phyloP scores from a whole-genome alignment of 176 grass and related monocot genomes.

The Zizania latifolia region DNA sequence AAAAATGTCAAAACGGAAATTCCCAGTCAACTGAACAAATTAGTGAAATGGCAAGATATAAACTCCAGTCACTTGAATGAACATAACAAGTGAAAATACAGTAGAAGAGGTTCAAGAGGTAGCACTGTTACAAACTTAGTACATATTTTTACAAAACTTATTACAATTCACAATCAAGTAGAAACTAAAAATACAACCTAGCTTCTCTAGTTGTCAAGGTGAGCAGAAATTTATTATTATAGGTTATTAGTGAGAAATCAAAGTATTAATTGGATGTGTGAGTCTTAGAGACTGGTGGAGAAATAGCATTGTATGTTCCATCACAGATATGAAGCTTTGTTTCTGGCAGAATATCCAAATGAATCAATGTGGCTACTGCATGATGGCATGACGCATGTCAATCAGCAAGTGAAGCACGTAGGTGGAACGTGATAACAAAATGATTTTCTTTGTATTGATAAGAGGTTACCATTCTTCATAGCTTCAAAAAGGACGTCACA shows the following conservation, averaged over 20 bases:
- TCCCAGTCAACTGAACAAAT: not conserved
- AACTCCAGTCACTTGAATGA: not conserved
- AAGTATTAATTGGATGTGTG: not conserved
- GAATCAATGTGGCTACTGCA: not conserved
- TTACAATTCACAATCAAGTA: not conserved
- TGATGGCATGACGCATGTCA: not conserved
- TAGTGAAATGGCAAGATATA: not conserved
- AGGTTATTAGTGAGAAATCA: not conserved
- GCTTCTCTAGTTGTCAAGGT: not conserved
- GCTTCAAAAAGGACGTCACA: conserved; percentile 92
- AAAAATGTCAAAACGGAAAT: not conserved
- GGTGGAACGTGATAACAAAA: not conserved
- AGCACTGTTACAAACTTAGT: not conserved
- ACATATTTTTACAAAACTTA: not conserved
- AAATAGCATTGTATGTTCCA: not conserved
- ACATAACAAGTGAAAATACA: not conserved
- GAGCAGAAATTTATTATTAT: not conserved
- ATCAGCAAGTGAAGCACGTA: not conserved
- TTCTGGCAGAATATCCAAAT: not conserved
- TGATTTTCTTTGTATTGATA: not conserved
- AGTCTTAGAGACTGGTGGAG: not conserved
- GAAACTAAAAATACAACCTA: not conserved
- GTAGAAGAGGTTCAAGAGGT: not conserved
- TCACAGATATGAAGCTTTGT: not conserved
- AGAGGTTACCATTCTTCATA: conserved; percentile 85